Conservation (phyloP, 192 early-diverging fungal species). For the Chytriomyces sp. region DNA sequence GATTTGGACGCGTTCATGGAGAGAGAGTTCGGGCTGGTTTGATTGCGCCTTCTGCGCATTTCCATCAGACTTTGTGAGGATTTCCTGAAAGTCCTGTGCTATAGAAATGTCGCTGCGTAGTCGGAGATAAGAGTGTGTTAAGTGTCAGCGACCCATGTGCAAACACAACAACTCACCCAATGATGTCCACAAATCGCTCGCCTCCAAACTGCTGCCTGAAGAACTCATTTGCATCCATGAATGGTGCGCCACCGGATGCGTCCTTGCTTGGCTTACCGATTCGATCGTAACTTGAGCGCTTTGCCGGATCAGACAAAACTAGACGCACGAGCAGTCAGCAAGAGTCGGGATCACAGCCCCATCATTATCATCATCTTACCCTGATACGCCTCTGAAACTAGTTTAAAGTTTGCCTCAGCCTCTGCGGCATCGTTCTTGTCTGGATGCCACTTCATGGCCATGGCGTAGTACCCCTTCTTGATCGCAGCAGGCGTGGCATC, state of each 20-base stretch:
- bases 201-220: slow-evolving; percentile 97
- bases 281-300: slow-evolving; percentile 88
- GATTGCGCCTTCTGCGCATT: slow-evolving; percentile 50
- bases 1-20: slow-evolving; percentile 61
- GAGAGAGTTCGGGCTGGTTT: slow-evolving; percentile 39
- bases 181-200: slow-evolving; percentile 95
- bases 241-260: slow-evolving; percentile 61
- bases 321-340: not conserved
- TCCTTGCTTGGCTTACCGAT: slow-evolving; percentile 64
- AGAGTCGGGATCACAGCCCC: not conserved
- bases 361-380: slow-evolving; percentile 30
- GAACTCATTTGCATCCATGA: slow-evolving; percentile 90
- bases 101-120: slow-evolving; percentile 84
- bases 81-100: slow-evolving; percentile 81
- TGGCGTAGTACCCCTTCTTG: slow-evolving; percentile 90
- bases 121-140: not conserved
- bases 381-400: slow-evolving; percentile 96
- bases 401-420: slow-evolving; percentile 89
- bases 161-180: slow-evolving; percentile 59
- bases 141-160: slow-evolving; percentile 4
- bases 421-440: slow-evolving; percentile 82
- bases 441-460: slow-evolving; percentile 86
- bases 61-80: slow-evolving; percentile 56
- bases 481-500: slow-evolving; percentile 82
- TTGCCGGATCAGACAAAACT: slow-evolving; percentile 88